Percentiles rank a stretch among this genome's conserved stretches.
phyloP scores from a whole-genome alignment of 202 grass and related monocot species.

The Carex sylvatica region DNA sequence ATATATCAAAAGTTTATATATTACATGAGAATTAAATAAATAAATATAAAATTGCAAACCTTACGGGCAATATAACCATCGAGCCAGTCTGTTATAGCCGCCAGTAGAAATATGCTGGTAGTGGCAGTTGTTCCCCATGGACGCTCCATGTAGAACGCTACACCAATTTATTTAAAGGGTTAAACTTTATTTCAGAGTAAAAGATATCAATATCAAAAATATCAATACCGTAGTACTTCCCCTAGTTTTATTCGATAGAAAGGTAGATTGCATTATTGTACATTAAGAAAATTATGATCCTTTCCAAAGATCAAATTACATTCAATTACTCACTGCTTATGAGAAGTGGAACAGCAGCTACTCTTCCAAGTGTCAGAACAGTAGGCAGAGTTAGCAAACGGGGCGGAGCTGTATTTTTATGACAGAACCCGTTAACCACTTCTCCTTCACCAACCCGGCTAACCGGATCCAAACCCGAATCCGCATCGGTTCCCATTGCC shows the following conservation, averaged over 20 bases:
- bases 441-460: constrained; percentile 11
- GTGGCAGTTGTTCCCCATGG: constrained; percentile 74
- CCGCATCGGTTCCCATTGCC: constrained; percentile 54
- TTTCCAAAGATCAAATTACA: neutral
- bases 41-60: constrained; percentile 41
- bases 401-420: constrained; percentile 29
- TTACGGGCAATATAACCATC: constrained; percentile 99
- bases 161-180: constrained; percentile 8
- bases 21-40: constrained; percentile 16
- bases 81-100: constrained; percentile 94
- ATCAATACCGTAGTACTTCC: neutral
- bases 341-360: constrained; percentile 84
- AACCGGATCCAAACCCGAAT: constrained; percentile 27
- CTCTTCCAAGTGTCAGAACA: constrained; percentile 82
- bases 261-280: neutral
- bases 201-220: neutral
- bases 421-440: constrained; percentile 28
- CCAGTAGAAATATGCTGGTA: constrained; percentile 87
- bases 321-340: constrained; percentile 63
- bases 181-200: neutral
- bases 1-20: constrained; percentile 15
- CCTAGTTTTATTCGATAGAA: neutral
- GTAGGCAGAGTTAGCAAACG: constrained; percentile 87
- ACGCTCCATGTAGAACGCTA: constrained; percentile 91
- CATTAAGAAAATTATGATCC: neutral